A percentile compares a stretch with the other conserved stretches of the same genome.
These are phyloP conservation scores for Nakazawaea holstii DNA, from an alignment of 805 yeast species.

Conservation along the genomic window DNA sequence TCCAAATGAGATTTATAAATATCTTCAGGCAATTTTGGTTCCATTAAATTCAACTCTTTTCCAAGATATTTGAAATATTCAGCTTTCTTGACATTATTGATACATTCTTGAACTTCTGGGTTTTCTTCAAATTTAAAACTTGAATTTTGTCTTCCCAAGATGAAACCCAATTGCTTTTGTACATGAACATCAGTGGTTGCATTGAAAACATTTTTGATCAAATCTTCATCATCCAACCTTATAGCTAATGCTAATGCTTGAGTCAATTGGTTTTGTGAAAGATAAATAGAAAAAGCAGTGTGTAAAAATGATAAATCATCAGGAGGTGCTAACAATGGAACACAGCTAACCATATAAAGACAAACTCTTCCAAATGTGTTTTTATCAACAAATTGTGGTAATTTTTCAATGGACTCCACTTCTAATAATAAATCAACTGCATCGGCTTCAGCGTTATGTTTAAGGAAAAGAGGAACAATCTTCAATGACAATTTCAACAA, in stretches of 20 bases:
- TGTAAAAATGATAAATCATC: slow-evolving; percentile 82
- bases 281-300: slow-evolving; percentile 83
- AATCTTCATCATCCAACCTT: slow-evolving; percentile 74
- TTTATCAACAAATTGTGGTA: slow-evolving; percentile 80
- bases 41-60: slow-evolving; percentile 81
- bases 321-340: slow-evolving; percentile 93
- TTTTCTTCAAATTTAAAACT: slow-evolving; percentile 63
- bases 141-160: slow-evolving; percentile 81
- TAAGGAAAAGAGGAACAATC: slow-evolving; percentile 83
- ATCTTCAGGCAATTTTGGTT: slow-evolving; percentile 93
- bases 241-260: slow-evolving; percentile 90
- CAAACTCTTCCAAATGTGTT: slow-evolving; percentile 86
- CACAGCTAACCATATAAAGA: slow-evolving; percentile 91
- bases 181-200: slow-evolving; percentile 69
- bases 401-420: slow-evolving; percentile 78
- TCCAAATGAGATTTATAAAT: slow-evolving; percentile 89
- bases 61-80: slow-evolving; percentile 77
- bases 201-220: slow-evolving; percentile 75
- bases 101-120: slow-evolving; percentile 75
- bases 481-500: slow-evolving; percentile 64
- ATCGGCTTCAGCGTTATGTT: slow-evolving; percentile 97
- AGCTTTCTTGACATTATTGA: slow-evolving; percentile 72
- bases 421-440: slow-evolving; percentile 93
- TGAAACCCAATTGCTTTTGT: slow-evolving; percentile 88
- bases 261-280: slow-evolving; percentile 72